Percentiles rank a stretch among this genome's conserved stretches.
These are phyloP conservation scores for Fusarium sp. DNA, from an alignment of 2,329 filamentous ascomycete species.

Conservation along the genomic window DNA sequence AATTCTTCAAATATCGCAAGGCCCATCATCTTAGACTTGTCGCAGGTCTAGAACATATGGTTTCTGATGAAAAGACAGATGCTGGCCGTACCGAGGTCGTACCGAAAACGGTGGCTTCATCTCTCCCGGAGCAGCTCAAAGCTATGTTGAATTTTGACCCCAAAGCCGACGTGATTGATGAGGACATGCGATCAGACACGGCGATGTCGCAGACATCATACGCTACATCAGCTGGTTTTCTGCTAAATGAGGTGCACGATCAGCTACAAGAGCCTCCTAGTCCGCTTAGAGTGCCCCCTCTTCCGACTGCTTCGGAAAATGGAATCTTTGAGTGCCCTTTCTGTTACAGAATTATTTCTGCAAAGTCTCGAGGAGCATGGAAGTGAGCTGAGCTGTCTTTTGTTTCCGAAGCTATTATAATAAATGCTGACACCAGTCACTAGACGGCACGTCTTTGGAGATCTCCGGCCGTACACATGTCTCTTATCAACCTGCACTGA, in stretches of 20 bases:
- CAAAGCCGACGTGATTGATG: slow-evolving; percentile 4
- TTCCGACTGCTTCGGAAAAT: no score
- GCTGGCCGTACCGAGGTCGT: no score
- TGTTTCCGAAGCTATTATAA: no score
- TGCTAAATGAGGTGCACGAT: background rate
- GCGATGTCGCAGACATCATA: slow-evolving; percentile 50
- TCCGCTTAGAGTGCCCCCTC: no score
- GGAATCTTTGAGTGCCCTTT: no score
- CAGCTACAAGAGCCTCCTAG: background rate
- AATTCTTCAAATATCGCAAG: slow-evolving; percentile 56
- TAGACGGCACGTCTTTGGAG: no score
- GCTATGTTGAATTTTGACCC: background rate
- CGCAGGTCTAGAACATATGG: slow-evolving; percentile 37
- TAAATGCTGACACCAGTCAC: no score
- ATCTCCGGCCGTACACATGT: no score
- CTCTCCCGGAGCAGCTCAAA: slow-evolving; percentile 39
- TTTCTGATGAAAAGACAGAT: background rate
- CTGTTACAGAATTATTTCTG: no score
- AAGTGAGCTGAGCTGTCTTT: no score
- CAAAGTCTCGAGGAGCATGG: no score
- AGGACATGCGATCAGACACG: slow-evolving; percentile 42
- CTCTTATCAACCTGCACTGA: no score
- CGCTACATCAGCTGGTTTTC: slow-evolving; percentile 42
- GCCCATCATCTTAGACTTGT: slow-evolving; percentile 53
- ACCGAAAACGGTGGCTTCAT: slow-evolving; percentile 41